Percentiles rank a stretch among this genome's conserved stretches.
Evolutionary conservation across 1,284 basidiomycete genomes (phyloP).

Genomic region (Cutaneotrichosporon daszewskae): DNA sequence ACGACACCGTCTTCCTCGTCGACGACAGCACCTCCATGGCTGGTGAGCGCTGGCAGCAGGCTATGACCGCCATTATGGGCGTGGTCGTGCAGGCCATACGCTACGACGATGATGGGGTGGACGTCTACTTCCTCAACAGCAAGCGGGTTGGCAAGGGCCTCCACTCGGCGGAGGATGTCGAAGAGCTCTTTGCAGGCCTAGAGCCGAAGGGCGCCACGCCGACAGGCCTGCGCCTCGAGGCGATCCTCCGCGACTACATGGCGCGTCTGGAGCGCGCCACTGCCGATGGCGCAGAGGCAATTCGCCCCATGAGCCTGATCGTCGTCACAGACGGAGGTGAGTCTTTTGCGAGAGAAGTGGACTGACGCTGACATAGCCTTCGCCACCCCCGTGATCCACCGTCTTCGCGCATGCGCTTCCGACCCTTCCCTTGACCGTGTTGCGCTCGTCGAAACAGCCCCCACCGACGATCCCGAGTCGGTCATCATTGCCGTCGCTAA

Average conservation of each 20-base stretch:
- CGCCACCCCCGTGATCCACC: slow-evolving; percentile 22
- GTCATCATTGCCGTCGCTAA: slow-evolving; percentile 31
- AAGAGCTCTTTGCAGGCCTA: slow-evolving; percentile 41
- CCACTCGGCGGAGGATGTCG: slow-evolving; percentile 35
- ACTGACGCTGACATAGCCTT: slow-evolving; percentile 22
- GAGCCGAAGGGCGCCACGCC: slow-evolving; percentile 39
- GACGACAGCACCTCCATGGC: slow-evolving; percentile 41
- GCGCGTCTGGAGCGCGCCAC: slow-evolving; percentile 26
- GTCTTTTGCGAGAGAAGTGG: not conserved
- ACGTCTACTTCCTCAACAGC: slow-evolving; percentile 45
- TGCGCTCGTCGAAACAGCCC: slow-evolving; percentile 16
- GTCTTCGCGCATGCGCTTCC: slow-evolving; percentile 10
- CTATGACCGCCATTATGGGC: slow-evolving; percentile 31
- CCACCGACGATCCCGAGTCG: slow-evolving; percentile 38
- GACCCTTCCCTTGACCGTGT: slow-evolving; percentile 12
- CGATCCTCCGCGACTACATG: slow-evolving; percentile 43
- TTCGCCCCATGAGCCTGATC: slow-evolving; percentile 34
- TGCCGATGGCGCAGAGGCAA: not conserved
- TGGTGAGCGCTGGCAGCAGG: slow-evolving; percentile 40
- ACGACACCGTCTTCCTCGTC: slow-evolving; percentile 44
- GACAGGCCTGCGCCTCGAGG: slow-evolving; percentile 35
- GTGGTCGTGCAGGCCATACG: slow-evolving; percentile 33
- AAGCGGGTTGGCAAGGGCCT: slow-evolving; percentile 32
- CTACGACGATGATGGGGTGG: slow-evolving; percentile 35
- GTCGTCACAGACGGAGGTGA: slow-evolving; percentile 37